A percentile compares a stretch with the other conserved stretches of the same genome.
phyloP scores from a whole-genome alignment of 139 green algal species.

The Spirogloea muscicola region DNA sequence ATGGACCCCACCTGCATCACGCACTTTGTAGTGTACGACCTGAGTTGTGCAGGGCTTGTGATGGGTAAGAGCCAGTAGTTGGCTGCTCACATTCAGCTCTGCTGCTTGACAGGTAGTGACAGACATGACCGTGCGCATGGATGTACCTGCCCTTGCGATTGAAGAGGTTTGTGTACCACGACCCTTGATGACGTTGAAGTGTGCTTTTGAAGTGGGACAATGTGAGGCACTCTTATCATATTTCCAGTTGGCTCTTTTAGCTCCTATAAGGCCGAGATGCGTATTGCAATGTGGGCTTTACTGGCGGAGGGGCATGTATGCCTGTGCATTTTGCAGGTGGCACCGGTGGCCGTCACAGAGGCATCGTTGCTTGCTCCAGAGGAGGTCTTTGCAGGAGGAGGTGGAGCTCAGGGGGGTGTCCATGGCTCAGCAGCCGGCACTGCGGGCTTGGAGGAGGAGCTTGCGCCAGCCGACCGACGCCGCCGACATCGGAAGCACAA shows the following conservation, averaged over 20 bases:
- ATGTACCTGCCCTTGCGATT: constrained; percentile 42
- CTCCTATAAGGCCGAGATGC: background rate
- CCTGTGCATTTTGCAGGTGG: constrained; percentile 35
- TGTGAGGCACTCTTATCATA: background rate
- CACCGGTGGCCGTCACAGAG: constrained; percentile 33
- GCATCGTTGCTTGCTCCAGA: constrained; percentile 40
- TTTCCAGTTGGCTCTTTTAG: background rate
- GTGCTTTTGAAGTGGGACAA: background rate
- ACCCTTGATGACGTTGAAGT: background rate
- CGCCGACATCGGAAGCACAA: constrained; percentile 35
- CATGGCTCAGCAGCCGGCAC: constrained; percentile 8
- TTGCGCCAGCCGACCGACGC: constrained; percentile 32
- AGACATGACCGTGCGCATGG: constrained; percentile 28
- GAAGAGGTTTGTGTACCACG: constrained; percentile 24
- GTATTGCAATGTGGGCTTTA: background rate
- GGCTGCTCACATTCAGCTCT: background rate
- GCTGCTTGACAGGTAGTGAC: constrained; percentile 24
- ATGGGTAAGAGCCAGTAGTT: background rate
- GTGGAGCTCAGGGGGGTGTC: constrained; percentile 9
- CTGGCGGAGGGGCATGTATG: background rate
- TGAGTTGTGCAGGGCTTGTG: background rate
- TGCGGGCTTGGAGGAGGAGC: constrained; percentile 31
- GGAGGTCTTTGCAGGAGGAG: constrained; percentile 44
- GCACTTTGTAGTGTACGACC: background rate
- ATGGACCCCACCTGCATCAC: background rate